These are phyloP conservation scores for Flaveria floridana DNA, from an alignment of 140 eudicot genomes.

Conservation along the genomic window DNA sequence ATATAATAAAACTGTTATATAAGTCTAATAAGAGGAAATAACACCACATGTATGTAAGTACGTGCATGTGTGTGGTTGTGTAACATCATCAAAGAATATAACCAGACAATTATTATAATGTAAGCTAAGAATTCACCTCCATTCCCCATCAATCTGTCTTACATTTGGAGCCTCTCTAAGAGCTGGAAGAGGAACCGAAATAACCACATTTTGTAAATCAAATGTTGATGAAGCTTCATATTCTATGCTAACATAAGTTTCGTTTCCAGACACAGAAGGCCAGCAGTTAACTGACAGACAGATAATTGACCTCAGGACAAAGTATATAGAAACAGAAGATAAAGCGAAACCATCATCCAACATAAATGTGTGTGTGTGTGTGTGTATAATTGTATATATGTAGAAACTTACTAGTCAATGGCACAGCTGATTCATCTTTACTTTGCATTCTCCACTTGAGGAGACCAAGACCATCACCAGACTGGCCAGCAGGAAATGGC, in stretches of 20 bases:
- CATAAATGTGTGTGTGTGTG: not conserved
- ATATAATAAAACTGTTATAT: not conserved
- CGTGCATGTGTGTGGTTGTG: not conserved
- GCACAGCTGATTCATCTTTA: conserved; percentile 77
- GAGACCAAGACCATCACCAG: conserved; percentile 83
- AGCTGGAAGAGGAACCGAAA: conserved; percentile 89
- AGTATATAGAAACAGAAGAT: not conserved
- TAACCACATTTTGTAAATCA: conserved; percentile 81
- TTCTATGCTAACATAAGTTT: conserved; percentile 84
- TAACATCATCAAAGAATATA: not conserved
- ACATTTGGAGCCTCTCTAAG: conserved; percentile 77
- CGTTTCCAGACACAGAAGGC: conserved; percentile 95
- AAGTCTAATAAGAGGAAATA: not conserved
- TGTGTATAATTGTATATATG: not conserved
- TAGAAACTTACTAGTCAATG: conserved; percentile 65
- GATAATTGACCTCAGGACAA: conserved; percentile 5
- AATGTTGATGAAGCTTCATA: conserved; percentile 73
- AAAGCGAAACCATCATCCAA: not conserved
- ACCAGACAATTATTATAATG: not conserved
- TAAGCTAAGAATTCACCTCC: conserved; percentile 49
- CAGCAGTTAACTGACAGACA: conserved; percentile 76
- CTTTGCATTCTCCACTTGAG: conserved; percentile 98
- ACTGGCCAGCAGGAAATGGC: conserved; percentile 71
- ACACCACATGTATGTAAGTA: not conserved
- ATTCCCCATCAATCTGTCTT: conserved; percentile 68